These are phyloP conservation scores for Pythium aristosporum DNA, from an alignment of 352 stramenopile genomes.

Conservation along the genomic window DNA sequence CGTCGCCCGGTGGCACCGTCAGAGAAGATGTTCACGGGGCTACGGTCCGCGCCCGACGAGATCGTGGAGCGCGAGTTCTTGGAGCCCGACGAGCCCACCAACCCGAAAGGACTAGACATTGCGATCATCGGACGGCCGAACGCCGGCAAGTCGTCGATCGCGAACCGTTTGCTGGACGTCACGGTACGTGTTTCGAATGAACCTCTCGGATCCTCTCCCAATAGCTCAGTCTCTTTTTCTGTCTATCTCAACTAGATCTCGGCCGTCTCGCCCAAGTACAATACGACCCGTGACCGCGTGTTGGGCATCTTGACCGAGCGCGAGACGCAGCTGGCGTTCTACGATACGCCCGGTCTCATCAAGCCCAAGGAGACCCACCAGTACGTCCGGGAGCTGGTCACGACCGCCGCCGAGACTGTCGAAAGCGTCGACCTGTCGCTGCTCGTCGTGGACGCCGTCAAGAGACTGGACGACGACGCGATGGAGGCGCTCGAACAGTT, in stretches of 20 bases:
- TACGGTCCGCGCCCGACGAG: conserved; percentile 55
- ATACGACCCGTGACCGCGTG: conserved; percentile 79
- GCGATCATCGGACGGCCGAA: conserved; percentile 87
- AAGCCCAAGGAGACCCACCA: conserved; percentile 85
- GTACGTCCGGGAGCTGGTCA: conserved; percentile 80
- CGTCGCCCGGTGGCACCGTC: conserved; percentile 27
- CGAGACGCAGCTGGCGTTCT: conserved; percentile 79
- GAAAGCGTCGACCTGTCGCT: conserved; percentile 85
- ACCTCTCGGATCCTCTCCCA: not conserved
- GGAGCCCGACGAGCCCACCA: conserved; percentile 66
- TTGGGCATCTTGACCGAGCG: conserved; percentile 78
- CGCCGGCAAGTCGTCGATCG: conserved; percentile 85
- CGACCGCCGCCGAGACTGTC: conserved; percentile 73
- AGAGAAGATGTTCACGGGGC: conserved; percentile 73
- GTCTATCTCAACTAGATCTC: conserved; percentile 40
- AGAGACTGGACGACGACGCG: conserved; percentile 76
- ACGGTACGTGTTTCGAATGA: conserved; percentile 34
- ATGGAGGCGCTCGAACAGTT: conserved; percentile 79
- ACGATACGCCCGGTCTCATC: conserved; percentile 85
- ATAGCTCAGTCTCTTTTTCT: not conserved
- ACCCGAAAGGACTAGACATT: conserved; percentile 67
- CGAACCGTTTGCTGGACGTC: conserved; percentile 75
- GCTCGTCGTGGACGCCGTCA: conserved; percentile 82
- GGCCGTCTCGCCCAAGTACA: conserved; percentile 87
- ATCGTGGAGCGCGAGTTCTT: conserved; percentile 73